Evolutionary conservation across 2,329 filamentous ascomycete species (phyloP).

Genomic region (Colletotrichum sp.): DNA sequence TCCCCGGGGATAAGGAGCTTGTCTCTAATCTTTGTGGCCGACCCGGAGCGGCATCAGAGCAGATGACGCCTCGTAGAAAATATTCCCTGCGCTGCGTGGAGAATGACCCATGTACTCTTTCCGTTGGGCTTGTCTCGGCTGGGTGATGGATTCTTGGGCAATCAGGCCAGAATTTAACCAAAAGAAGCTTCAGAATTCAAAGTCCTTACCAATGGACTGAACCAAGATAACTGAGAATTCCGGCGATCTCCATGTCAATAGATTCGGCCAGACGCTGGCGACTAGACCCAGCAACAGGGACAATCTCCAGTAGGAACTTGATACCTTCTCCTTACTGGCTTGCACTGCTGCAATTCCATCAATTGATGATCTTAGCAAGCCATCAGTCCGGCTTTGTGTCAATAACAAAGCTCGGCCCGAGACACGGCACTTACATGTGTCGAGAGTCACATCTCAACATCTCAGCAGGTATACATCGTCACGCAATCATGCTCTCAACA

Average conservation of each 20-base stretch:
- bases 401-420: not conserved
- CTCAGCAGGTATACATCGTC: not conserved
- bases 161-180: not conserved
- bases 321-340: not conserved
- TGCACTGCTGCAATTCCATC: not conserved
- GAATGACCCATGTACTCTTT: not conserved
- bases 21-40: not conserved
- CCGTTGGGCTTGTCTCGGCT: not conserved
- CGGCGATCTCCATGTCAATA: not conserved
- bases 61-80: not conserved
- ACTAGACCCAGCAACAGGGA: not conserved
- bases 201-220: not conserved
- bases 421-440: not conserved
- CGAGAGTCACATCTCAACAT: not conserved
- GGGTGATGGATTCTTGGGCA: not conserved
- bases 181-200: not conserved
- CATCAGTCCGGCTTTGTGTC: not conserved
- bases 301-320: not conserved
- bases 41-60: not conserved
- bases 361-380: not conserved
- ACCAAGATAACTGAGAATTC: not conserved
- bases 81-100: not conserved
- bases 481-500: not conserved
- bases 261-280: not conserved
- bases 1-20: not conserved